phyloP scores from a whole-genome alignment of 257 asterid genomes.

The Solanum virginianum region DNA sequence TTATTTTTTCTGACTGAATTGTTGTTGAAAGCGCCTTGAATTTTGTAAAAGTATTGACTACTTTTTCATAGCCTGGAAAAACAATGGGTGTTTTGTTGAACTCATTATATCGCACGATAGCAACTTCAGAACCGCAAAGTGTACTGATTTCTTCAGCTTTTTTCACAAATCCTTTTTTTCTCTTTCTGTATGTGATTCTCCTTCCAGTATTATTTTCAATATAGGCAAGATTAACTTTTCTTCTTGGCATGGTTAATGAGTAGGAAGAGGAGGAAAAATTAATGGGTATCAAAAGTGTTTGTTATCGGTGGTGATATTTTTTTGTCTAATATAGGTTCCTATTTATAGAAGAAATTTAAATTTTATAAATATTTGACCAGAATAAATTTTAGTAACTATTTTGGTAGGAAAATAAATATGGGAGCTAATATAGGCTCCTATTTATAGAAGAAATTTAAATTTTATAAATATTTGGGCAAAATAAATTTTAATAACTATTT shows the following conservation, averaged over 20 bases:
- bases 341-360: too few species aligned
- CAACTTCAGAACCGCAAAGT: background rate
- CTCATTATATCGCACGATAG: background rate
- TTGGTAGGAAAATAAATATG: too few species aligned
- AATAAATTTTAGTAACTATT: too few species aligned
- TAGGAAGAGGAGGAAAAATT: background rate
- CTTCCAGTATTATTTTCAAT: background rate
- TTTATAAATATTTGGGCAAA: too few species aligned
- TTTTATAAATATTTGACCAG: too few species aligned
- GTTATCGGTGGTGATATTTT: background rate
- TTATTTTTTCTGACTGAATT: background rate
- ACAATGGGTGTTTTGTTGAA: background rate
- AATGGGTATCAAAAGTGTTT: background rate
- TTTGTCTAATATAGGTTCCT: too few species aligned
- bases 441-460: too few species aligned
- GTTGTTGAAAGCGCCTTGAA: background rate
- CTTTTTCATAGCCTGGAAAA: background rate
- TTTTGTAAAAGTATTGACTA: too few species aligned
- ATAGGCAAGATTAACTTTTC: background rate
- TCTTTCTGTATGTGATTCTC: background rate
- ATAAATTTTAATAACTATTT: too few species aligned
- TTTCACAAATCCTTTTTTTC: conserved; percentile 1
- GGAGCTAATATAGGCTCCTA: too few species aligned
- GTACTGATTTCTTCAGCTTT: background rate
- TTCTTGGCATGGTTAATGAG: background rate